These are phyloP conservation scores for Pythium scleroteichum DNA, from an alignment of 352 stramenopile species.

Conservation along the genomic window DNA sequence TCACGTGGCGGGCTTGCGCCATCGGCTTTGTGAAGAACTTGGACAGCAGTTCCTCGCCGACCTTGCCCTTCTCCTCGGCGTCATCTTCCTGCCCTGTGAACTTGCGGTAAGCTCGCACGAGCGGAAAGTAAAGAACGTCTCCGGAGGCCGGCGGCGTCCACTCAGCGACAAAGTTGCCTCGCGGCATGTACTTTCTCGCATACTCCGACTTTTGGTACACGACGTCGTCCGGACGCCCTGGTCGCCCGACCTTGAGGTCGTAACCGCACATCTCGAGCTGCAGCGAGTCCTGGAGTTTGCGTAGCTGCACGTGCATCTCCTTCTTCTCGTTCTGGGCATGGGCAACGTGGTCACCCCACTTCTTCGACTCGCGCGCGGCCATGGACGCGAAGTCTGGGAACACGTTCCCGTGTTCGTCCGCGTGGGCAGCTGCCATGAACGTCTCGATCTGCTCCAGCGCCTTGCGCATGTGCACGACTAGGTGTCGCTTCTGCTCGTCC, in stretches of 20 bases:
- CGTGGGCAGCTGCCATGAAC: conserved; percentile 47
- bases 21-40: conserved; percentile 80
- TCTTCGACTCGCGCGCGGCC: conserved; percentile 33
- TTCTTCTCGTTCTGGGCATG: conserved; percentile 27
- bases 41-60: conserved; percentile 43
- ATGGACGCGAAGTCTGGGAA: conserved; percentile 39
- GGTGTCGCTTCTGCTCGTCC: conserved; percentile 20
- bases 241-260: conserved; percentile 67
- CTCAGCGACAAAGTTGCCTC: conserved; percentile 73
- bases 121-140: conserved; percentile 40
- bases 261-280: conserved; percentile 34
- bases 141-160: conserved; percentile 26
- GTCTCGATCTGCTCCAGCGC: conserved; percentile 52
- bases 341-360: conserved; percentile 50
- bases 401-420: conserved; percentile 5
- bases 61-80: conserved; percentile 38
- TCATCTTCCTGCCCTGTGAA: conserved; percentile 85
- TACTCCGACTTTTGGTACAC: conserved; percentile 73
- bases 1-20: conserved; percentile 45
- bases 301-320: conserved; percentile 47
- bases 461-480: conserved; percentile 46
- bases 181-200: conserved; percentile 63
- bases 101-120: conserved; percentile 77
- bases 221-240: conserved; percentile 64
- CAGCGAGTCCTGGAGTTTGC: conserved; percentile 41